Conservation (phyloP, 768 basidiomycete genomes). For the Crucibulum laeve region DNA sequence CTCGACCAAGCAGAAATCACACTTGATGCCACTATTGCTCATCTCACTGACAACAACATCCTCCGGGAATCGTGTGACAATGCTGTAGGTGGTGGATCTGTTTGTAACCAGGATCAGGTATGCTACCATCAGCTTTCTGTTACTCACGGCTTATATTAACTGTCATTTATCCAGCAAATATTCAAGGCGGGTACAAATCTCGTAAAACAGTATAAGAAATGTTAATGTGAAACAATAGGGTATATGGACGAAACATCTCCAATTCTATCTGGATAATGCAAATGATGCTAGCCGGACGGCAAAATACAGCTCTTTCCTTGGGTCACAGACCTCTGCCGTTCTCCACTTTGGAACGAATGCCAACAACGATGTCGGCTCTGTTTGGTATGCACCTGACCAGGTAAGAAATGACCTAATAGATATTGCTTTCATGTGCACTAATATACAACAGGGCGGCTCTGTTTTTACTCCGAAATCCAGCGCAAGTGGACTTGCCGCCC, state of each 20-base stretch:
- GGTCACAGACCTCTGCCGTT: conserved; percentile 37
- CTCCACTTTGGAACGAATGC: conserved; percentile 38
- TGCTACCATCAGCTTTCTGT: conserved; percentile 2
- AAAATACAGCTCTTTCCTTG: conserved; percentile 38
- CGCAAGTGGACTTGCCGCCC: conserved; percentile 37
- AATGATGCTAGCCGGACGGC: conserved; percentile 33
- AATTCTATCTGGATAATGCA: conserved; percentile 44
- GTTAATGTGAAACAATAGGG: conserved; percentile 23
- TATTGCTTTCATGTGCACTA: neutral
- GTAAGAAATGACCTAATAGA: conserved; percentile 9
- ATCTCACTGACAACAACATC: conserved; percentile 33
- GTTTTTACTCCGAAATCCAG: conserved; percentile 40
- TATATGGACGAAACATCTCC: conserved; percentile 48
- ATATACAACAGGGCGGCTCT: conserved; percentile 28
- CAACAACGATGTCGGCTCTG: conserved; percentile 36
- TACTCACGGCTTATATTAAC: neutral
- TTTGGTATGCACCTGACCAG: conserved; percentile 41
- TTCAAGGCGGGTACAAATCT: conserved; percentile 29
- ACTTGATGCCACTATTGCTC: conserved; percentile 42
- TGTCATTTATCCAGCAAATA: conserved; percentile 26
- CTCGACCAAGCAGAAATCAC: conserved; percentile 48
- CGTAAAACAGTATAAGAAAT: neutral
- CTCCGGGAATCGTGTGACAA: conserved; percentile 52
- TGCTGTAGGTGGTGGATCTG: conserved; percentile 27
- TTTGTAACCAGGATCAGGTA: conserved; percentile 45